Percentiles rank a stretch among this genome's conserved stretches.
Evolutionary conservation across 495 filamentous ascomycete genomes (phyloP).

Genomic region (Xylaria palmicola): DNA sequence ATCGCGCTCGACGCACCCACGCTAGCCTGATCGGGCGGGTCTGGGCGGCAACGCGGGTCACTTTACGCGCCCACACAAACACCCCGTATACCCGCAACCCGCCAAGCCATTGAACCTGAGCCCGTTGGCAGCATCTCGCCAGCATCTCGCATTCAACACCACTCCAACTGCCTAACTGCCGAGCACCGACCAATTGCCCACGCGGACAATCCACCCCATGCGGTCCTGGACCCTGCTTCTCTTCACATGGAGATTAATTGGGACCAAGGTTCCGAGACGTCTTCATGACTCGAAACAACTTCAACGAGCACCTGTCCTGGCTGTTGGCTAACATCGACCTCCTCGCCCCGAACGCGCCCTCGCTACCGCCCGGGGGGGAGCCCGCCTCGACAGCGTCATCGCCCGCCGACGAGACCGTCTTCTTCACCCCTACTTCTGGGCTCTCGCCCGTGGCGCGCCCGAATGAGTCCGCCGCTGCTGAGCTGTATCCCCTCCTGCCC

Average conservation of each 20-base stretch:
- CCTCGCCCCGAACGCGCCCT: constrained; percentile 31
- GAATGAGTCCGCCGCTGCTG: constrained; percentile 3
- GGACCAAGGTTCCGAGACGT: constrained; percentile 36
- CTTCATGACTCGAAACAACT: constrained; percentile 67
- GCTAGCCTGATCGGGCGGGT: not conserved
- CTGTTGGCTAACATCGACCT: constrained; percentile 46
- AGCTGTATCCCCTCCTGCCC: constrained; percentile 28
- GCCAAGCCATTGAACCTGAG: not conserved
- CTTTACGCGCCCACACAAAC: constrained; percentile 1
- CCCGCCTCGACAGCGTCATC: constrained; percentile 16
- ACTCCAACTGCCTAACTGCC: not conserved
- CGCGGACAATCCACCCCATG: constrained; percentile 7
- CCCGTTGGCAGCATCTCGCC: not conserved
- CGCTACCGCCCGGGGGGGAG: constrained; percentile 29
- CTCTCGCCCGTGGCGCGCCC: constrained; percentile 17
- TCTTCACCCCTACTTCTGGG: constrained; percentile 14
- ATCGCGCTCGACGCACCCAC: not conserved
- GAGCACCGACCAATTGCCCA: constrained; percentile 10
- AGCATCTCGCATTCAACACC: not conserved
- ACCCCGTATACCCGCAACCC: not conserved
- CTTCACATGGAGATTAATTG: constrained; percentile 31
- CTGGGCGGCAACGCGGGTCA: constrained; percentile 1
- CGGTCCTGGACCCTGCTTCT: constrained; percentile 25
- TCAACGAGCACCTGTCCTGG: constrained; percentile 59
- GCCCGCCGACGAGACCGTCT: constrained; percentile 11